Evolutionary conservation across 1,284 basidiomycete genomes (phyloP).

Genomic region (Fomitiporia mediterranea): DNA sequence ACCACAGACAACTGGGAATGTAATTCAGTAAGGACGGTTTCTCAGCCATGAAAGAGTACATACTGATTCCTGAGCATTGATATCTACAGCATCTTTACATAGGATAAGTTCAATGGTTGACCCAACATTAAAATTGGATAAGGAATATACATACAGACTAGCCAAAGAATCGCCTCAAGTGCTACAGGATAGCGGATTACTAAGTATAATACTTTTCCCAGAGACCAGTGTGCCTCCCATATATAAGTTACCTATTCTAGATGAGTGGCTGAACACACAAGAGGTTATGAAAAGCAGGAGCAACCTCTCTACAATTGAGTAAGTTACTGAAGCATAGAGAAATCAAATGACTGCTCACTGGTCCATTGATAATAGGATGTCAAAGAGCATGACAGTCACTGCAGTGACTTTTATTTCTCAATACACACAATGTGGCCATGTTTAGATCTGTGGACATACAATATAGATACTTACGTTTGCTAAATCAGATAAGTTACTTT

Average conservation of each 20-base stretch:
- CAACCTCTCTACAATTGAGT: constrained; percentile 2
- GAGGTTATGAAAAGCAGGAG: too few relatives aligned
- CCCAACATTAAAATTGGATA: background rate
- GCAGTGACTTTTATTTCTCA: too few relatives aligned
- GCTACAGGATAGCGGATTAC: constrained; percentile 7
- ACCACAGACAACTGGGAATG: background rate
- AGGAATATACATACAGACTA: constrained; percentile 1
- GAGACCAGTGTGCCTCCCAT: constrained; percentile 11
- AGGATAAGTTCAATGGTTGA: background rate
- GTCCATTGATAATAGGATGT: constrained; percentile 10
- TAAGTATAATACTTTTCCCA: constrained; percentile 9
- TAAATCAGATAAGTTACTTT: too few relatives aligned
- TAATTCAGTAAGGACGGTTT: background rate
- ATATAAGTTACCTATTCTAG: background rate
- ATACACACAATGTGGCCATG: too few relatives aligned
- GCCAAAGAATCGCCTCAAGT: constrained; percentile 6
- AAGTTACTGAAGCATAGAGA: too few relatives aligned
- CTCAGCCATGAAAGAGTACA: background rate
- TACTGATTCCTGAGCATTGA: constrained; percentile 1
- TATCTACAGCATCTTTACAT: constrained; percentile 3
- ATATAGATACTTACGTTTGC: too few relatives aligned
- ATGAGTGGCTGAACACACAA: background rate
- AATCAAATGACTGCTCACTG: background rate
- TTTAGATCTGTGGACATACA: too few relatives aligned
- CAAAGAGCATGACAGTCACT: constrained; percentile 13